Percentiles rank a stretch among this genome's conserved stretches.
Conservation (phyloP, 2,329 filamentous ascomycete species). For the Fusarium cyanostomum region DNA sequence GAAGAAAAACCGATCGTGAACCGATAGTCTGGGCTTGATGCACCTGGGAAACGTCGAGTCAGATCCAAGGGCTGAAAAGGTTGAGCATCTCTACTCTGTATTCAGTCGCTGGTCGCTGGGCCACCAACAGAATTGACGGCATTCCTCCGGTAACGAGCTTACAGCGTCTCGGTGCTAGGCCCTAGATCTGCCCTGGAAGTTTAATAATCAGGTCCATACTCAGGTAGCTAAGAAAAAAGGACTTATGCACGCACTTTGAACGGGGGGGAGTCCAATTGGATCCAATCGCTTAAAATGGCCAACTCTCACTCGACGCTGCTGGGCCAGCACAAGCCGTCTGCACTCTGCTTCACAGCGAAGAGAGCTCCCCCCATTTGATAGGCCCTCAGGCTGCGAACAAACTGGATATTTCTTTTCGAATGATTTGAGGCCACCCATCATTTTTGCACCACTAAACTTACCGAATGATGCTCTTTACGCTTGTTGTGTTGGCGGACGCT, state of each 20-base stretch:
- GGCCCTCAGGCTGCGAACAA: conserved; percentile 6
- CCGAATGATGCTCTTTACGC: not conserved
- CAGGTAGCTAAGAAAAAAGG: conserved; percentile 17
- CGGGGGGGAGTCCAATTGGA: conserved; percentile 8
- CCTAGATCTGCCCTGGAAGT: conserved; percentile 26
- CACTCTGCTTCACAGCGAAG: conserved; percentile 2
- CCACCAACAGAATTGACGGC: conserved; percentile 36
- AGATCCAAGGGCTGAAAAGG: conserved; percentile 2
- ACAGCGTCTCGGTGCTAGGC: conserved; percentile 12
- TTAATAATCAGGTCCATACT: conserved; percentile 27
- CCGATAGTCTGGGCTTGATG: not conserved
- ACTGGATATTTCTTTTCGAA: conserved; percentile 6
- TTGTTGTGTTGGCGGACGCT: conserved; percentile 3
- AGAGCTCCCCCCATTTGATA: not conserved
- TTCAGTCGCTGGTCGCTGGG: conserved; percentile 30
- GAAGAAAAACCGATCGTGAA: not conserved
- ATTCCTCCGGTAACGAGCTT: conserved; percentile 42
- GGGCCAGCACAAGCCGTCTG: conserved; percentile 21
- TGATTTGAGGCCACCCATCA: not conserved
- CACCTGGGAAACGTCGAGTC: not conserved
- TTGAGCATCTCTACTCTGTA: conserved; percentile 3
- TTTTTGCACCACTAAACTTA: not conserved
- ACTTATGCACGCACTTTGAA: conserved; percentile 45
- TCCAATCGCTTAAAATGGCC: conserved; percentile 5
- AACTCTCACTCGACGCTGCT: conserved; percentile 24